These are phyloP conservation scores for Phytophthora pluvialis DNA, from an alignment of 352 stramenopile genomes.

Conservation along the genomic window DNA sequence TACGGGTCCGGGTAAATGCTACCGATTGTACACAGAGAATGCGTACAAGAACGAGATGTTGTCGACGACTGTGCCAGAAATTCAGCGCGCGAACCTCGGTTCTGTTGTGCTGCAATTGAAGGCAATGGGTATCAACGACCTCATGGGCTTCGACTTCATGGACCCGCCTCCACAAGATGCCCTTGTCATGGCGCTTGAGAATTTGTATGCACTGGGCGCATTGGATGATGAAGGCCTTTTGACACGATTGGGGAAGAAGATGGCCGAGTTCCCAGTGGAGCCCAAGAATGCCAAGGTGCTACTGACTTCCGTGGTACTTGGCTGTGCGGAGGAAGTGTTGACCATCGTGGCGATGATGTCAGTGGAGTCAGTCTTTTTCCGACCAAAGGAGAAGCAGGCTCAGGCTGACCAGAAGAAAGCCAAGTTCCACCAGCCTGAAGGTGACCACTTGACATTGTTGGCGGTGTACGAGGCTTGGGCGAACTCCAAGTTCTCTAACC, in stretches of 20 bases:
- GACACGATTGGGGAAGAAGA: conserved; percentile 96
- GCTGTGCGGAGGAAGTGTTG: conserved; percentile 98
- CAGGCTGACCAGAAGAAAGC: conserved; percentile 99
- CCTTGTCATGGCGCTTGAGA: conserved; percentile 97
- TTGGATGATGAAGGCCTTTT: conserved; percentile 97
- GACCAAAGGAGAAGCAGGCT: conserved; percentile 98
- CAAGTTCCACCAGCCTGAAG: conserved; percentile 99
- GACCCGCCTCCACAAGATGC: conserved; percentile 97
- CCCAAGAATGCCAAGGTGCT: conserved; percentile 99
- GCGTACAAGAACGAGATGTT: conserved; percentile 98
- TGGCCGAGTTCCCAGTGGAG: conserved; percentile 99
- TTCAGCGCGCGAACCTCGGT: conserved; percentile 98
- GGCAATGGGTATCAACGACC: conserved; percentile 99
- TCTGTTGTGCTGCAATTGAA: conserved; percentile 99
- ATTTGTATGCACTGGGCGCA: conserved; percentile 97
- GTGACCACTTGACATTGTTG: conserved; percentile 98
- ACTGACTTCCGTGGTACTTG: conserved; percentile 97
- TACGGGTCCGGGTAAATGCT: conserved; percentile 99
- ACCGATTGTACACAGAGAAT: conserved; percentile 99
- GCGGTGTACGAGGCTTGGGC: conserved; percentile 99
- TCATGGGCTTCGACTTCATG: conserved; percentile 99
- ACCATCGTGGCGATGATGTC: conserved; percentile 99
- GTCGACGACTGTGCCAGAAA: conserved; percentile 98
- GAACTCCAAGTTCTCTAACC: conserved; percentile 96
- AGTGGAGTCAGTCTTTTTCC: conserved; percentile 99